phyloP scores from a whole-genome alignment of 495 filamentous ascomycete genomes.

The Apiosordaria backusii region DNA sequence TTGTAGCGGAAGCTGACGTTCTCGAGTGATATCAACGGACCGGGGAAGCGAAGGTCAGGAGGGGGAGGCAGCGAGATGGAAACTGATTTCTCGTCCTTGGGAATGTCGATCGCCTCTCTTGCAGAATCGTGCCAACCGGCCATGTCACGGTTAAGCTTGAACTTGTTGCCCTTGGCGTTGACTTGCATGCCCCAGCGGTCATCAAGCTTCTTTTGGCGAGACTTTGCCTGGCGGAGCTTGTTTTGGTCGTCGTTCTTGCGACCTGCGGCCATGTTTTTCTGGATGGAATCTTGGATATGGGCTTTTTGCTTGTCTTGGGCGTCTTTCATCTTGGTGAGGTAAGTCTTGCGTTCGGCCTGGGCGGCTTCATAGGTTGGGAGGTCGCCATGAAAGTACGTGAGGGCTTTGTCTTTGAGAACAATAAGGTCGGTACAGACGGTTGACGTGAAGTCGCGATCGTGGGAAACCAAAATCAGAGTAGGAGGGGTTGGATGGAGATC shows the following conservation, averaged over 20 bases:
- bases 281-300: constrained; percentile 72
- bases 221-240: constrained; percentile 73
- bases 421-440: constrained; percentile 72
- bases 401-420: constrained; percentile 62
- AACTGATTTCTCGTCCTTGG: constrained; percentile 58
- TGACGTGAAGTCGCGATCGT: constrained; percentile 73
- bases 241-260: constrained; percentile 73
- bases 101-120: constrained; percentile 66
- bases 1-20: constrained; percentile 58
- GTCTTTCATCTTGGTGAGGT: constrained; percentile 71
- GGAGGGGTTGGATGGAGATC: constrained; percentile 33
- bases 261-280: constrained; percentile 63
- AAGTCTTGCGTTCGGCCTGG: constrained; percentile 59
- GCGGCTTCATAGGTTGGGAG: constrained; percentile 64
- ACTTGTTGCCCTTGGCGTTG: constrained; percentile 62
- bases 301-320: constrained; percentile 71
- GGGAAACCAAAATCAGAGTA: constrained; percentile 70
- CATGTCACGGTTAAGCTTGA: constrained; percentile 75
- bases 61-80: constrained; percentile 57
- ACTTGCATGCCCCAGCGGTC: constrained; percentile 73
- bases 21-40: constrained; percentile 66
- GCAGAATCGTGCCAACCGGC: constrained; percentile 53
- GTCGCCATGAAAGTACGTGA: constrained; percentile 68
- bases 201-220: constrained; percentile 75
- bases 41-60: constrained; percentile 68